These are phyloP conservation scores for Papiliotrema laurentii DNA, from an alignment of 1,284 basidiomycete species.

Conservation along the genomic window DNA sequence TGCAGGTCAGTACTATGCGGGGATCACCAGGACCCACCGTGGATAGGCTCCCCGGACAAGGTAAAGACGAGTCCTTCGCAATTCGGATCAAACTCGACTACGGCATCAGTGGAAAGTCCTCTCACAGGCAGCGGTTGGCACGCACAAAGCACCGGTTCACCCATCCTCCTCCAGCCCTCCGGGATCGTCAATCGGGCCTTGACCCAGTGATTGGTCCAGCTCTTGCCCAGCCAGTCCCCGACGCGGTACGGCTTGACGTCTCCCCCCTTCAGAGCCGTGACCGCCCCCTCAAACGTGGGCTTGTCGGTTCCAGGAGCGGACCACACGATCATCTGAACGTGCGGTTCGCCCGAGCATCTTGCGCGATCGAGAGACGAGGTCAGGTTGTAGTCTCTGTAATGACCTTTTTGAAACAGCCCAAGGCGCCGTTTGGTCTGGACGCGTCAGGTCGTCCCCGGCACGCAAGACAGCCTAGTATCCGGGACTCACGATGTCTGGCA, in stretches of 20 bases:
- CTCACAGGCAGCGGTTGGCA: neutral
- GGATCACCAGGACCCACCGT: neutral
- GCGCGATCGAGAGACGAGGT: neutral
- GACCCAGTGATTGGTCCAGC: constrained; percentile 77
- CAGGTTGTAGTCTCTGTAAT: neutral
- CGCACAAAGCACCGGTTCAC: neutral
- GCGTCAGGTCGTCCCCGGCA: neutral
- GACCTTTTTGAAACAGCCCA: neutral
- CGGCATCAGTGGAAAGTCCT: neutral
- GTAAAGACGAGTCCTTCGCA: constrained; percentile 4
- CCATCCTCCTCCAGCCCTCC: constrained; percentile 56
- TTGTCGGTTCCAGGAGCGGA: constrained; percentile 70
- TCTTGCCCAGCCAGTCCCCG: constrained; percentile 12
- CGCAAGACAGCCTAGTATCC: neutral
- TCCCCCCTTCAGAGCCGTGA: neutral
- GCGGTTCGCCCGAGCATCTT: neutral
- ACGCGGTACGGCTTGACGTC: constrained; percentile 5
- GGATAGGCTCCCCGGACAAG: neutral
- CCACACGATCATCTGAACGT: constrained; percentile 53
- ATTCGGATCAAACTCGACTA: constrained; percentile 6
- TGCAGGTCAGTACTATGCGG: constrained; percentile 10
- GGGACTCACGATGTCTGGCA: neutral
- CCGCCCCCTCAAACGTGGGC: constrained; percentile 70
- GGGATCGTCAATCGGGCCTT: constrained; percentile 59
- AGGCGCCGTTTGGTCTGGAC: neutral